A percentile compares a stretch with the other conserved stretches of the same genome.
Evolutionary conservation across 257 asterid genomes (phyloP).

Genomic region (Nicotiana knightiana): DNA sequence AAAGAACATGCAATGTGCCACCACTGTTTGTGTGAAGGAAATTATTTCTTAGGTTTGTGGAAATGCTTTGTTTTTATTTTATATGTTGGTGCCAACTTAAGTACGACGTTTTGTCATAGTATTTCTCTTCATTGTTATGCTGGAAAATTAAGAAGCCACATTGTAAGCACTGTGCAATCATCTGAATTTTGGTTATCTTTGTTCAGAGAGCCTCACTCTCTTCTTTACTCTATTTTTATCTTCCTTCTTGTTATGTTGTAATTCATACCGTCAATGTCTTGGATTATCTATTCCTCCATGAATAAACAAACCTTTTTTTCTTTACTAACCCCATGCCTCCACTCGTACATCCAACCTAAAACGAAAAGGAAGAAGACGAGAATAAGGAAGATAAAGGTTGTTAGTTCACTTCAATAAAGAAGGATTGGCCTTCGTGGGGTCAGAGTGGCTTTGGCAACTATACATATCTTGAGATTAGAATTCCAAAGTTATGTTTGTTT

Average conservation of each 20-base stretch:
- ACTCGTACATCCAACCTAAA: neutral
- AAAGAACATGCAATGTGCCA: neutral
- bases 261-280: neutral
- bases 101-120: neutral
- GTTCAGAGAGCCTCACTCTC: neutral
- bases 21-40: neutral
- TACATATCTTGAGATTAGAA: neutral
- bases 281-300: neutral
- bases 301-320: neutral
- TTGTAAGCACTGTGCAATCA: neutral
- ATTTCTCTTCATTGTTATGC: neutral
- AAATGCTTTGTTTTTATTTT: neutral
- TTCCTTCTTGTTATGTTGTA: neutral
- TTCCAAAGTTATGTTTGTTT: neutral
- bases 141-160: neutral
- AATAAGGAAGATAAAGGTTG: neutral
- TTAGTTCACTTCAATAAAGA: neutral
- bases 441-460: neutral
- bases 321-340: slow-evolving; percentile 1
- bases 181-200: neutral
- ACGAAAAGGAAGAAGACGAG: neutral
- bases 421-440: neutral
- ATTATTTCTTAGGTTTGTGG: neutral
- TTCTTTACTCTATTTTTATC: neutral
- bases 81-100: neutral